phyloP scores from a whole-genome alignment of 148 eudicot genomes.

The Persicaria maculosa region DNA sequence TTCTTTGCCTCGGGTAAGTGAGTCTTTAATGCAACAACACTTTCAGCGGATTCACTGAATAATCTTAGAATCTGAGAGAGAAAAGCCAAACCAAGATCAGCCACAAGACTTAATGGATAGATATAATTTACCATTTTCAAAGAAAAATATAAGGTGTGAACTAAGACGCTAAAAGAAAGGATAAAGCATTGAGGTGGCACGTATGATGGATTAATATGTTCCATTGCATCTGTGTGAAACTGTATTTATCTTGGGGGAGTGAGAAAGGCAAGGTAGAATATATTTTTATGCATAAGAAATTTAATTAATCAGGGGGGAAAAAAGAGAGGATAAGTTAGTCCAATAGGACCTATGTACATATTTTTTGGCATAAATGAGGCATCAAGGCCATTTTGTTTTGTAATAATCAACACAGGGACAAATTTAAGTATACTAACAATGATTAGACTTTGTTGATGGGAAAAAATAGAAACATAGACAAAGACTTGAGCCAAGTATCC shows the following conservation, averaged over 20 bases:
- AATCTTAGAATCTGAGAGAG: conserved; percentile 78
- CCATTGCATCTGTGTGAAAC: not conserved
- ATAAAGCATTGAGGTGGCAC: not conserved
- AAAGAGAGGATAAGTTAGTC: not conserved
- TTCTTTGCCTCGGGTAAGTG: conserved; percentile 85
- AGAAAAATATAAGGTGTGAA: not conserved
- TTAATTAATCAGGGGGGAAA: not conserved
- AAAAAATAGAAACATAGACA: too few species aligned
- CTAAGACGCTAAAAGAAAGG: not conserved
- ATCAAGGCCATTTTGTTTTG: too few species aligned
- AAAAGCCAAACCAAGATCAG: not conserved
- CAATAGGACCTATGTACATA: not conserved
- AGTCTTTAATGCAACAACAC: conserved; percentile 57
- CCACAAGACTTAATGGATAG: not conserved
- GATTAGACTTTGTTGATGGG: too few species aligned
- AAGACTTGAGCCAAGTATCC: not conserved
- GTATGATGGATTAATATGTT: not conserved
- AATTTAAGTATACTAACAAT: too few species aligned
- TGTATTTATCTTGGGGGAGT: not conserved
- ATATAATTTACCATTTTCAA: not conserved
- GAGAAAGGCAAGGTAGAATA: not conserved
- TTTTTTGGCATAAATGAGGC: not conserved
- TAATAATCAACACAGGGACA: too few species aligned
- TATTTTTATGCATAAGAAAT: not conserved
- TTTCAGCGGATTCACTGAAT: conserved; percentile 92